Base-by-base conservation (phyloP, 371 early-diverging fungal genomes). In the Apophysomyces sp. region DNA sequence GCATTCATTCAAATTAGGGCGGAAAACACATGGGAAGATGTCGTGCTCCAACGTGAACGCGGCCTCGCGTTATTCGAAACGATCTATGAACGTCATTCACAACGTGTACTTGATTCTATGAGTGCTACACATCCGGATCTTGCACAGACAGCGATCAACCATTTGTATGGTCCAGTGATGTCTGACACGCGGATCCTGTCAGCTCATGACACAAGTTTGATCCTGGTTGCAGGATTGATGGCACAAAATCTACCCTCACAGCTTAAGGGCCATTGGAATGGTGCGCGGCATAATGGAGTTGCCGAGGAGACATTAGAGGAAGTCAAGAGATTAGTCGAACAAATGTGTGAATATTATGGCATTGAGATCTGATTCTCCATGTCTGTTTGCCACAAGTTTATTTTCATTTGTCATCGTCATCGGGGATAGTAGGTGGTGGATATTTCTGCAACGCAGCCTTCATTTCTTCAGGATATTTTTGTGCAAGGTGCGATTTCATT, bases 1-100 rank as follows among this genome's bases (percentile, higher is more conserved):
- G 34, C 34, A 0, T 11, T 34, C 34, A 11, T 34, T 34, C 13
- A 11, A 29, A 61, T 67, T 12, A 32, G 67, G 32, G 49, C 60
- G n/a, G 75, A 78, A 56, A 58, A 68, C 4, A 44, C 61, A 21
- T 96, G 96, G 96, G 91, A 93, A 71, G 94, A 95, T 71, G 85
- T 90, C 29, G 53, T 89, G 12, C 76, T 76, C 34, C 77, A 92
- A 54, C 72, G 94, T 12, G 86, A 88, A 30, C 73, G 81, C 5
- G 88, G 78, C 28, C 63, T 36, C 44, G 34, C 40, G 1, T 57
- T 78, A 13, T 75, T 78, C 58, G 64, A 63, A 11, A 65, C 55
- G 26, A 75, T 73, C 2, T 78, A 78, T 49, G 70, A 67, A 7
- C 63, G 67, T 6, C 73, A 74, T 40, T 62, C 69, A 0, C 57